Evolutionary conservation across 441 rosid species (phyloP), one percentile per base, ranked within the genome.

Genomic region (Populus hybrid): DNA sequence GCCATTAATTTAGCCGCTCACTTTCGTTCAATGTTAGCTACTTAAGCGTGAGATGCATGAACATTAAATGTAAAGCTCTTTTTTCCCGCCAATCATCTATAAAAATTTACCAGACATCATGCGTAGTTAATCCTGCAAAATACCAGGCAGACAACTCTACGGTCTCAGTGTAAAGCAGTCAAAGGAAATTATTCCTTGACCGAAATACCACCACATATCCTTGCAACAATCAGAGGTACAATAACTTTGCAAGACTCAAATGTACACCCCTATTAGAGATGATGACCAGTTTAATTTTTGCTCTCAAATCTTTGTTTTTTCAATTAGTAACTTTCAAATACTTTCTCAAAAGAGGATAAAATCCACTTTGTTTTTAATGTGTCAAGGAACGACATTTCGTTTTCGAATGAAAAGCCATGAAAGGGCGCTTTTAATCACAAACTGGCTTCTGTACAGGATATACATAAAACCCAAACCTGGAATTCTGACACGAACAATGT

Each of bases 401-500:
- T 68, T 34, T 68, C 23, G 11, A 68, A 68, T 30, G 40, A 68
- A 68, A 68, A 35, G 65, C 20, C 46, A 10, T 5, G 26, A 65
- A 76, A 67, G 67, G 1, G 64, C 72, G 78, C 69, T 21, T 72
- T 7, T 53, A 38, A 79, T 67, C 79, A 73, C 79, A 34, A 65
- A 34, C 42, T 74, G 64, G 50, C 76, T 73, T 76, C 86, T 86
- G 84, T 87, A 85, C 88, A 85, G 75, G 67, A 80, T 86, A 78
- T 85, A 86, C 82, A 84, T 59, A 68, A 77, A 80, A 72, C 74
- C 81, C 82, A 75, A 82, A 80, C 83, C 85, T 38, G 69, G 74
- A 81, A 79, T 76, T 64, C 79, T 50, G 80, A 81, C 72, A 77
- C 70, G 42, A 71, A 53, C 67, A 72, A 79, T 84, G 67, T 83